Evolutionary conservation across 225 moss, liverwort and hornwort genomes (phyloP).

Genomic region (Thuidium tamariscinum): DNA sequence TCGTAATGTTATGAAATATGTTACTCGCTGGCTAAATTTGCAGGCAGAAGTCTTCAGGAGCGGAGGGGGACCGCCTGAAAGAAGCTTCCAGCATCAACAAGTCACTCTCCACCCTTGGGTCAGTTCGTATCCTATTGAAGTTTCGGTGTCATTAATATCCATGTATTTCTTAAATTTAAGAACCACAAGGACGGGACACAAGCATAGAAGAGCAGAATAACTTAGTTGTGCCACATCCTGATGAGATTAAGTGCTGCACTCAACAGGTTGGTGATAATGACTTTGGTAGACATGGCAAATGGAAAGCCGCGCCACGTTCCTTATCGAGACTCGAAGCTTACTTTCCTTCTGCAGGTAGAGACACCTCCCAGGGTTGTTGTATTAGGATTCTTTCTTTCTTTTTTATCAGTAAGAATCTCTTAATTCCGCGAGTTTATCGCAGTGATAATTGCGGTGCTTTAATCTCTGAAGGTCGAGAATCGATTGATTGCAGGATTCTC

Average conservation of each 20-base stretch:
- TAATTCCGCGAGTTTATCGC: not conserved
- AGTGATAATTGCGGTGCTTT: not conserved
- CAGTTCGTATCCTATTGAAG: not conserved
- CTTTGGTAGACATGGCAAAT: constrained; percentile 35
- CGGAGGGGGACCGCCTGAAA: constrained; percentile 47
- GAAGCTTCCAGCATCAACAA: constrained; percentile 63
- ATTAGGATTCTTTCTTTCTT: not conserved
- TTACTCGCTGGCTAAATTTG: not conserved
- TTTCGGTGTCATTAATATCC: not conserved
- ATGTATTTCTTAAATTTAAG: not conserved
- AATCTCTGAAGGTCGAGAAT: not conserved
- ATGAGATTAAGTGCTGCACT: not conserved
- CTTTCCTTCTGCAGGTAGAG: constrained; percentile 46
- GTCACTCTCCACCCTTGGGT: constrained; percentile 56
- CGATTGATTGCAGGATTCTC: constrained; percentile 25
- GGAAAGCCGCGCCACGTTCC: constrained; percentile 51
- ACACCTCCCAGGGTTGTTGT: not conserved
- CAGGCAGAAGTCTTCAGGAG: constrained; percentile 45
- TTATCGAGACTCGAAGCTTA: constrained; percentile 55
- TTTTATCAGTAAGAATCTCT: not conserved
- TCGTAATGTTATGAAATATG: not conserved
- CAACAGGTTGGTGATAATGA: constrained; percentile 52
- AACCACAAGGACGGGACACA: not conserved
- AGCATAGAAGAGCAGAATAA: not conserved
- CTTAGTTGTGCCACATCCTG: not conserved